Evolutionary conservation across 805 yeast species (phyloP), one percentile per base, ranked within the genome.

Genomic region (Suhomyces sp.): DNA sequence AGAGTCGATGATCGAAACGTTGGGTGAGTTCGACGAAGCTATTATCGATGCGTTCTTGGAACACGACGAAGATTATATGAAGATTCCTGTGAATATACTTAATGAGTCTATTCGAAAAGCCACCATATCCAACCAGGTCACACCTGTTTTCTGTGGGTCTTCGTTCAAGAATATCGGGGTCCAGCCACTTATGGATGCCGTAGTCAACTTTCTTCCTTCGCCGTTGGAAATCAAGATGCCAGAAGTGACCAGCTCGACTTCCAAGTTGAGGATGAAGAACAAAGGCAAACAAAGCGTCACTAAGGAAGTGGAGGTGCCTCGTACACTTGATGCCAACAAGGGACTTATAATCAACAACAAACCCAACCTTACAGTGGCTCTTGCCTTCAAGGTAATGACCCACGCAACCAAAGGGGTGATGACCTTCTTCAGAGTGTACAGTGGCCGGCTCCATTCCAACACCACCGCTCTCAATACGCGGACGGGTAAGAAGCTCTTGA

Each of bases 121-220:
- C 2, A 88, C 97, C 0, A 57, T 90, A 6, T 66, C 67, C 0
- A 78, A 80, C 47, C 68, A 72, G 38, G 77, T 89, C 1, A 80
- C 86, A 0, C 97, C 99, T 0, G 88, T 94, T 0, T 70, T 92
- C 36, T 91, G 97, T 69, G 99, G 99, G 10, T 88, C 97, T 1
- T 88, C 97, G 51, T 94, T 93, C 70, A 81, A 79, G 59, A 93
- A 93, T 66, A 88, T 93, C 46, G 99, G 99, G 24, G 96, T 94
- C 2, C 98, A 94, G 66, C 97, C 98, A 1, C 72, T 94, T 47
- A 70, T 94, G 69, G 97, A 93, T 68, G 92, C 96, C 0, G 80
- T 92, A 10, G 80, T 84, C 1, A 80, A 81, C 51, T 94, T 81
- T 61, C 71, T 94, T 15, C 98, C 99, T 0, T 84, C 91, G 1